phyloP scores from a whole-genome alignment of 2,329 filamentous ascomycete genomes.

The Xylariaceae sp. region DNA sequence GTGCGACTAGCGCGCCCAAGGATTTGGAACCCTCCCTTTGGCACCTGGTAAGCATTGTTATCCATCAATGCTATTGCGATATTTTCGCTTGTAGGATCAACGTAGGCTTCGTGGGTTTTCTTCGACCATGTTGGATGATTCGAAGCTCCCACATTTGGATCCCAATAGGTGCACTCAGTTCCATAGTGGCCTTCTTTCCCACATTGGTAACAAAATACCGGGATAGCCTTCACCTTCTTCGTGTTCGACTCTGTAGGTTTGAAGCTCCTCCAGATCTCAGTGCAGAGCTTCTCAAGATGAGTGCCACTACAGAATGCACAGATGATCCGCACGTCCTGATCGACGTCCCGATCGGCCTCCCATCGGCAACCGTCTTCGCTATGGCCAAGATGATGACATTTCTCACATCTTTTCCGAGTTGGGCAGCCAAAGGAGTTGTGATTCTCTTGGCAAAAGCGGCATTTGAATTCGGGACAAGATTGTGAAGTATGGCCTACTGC shows the following conservation, averaged over 20 bases:
- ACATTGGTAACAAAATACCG: slow-evolving; percentile 52
- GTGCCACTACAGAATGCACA: slow-evolving; percentile 58
- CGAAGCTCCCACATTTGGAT: slow-evolving; percentile 17
- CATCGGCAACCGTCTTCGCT: slow-evolving; percentile 46
- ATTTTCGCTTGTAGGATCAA: slow-evolving; percentile 41
- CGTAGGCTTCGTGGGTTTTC: slow-evolving; percentile 44
- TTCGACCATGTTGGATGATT: slow-evolving; percentile 49
- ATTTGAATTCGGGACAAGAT: slow-evolving; percentile 43
- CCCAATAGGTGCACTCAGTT: slow-evolving; percentile 45
- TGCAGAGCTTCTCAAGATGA: slow-evolving; percentile 57
- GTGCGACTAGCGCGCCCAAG: slow-evolving; percentile 26
- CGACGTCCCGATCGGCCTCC: slow-evolving; percentile 47
- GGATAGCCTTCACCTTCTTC: slow-evolving; percentile 46
- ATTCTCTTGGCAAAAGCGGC: slow-evolving; percentile 43
- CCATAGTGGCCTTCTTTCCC: slow-evolving; percentile 52
- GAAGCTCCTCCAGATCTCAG: slow-evolving; percentile 56
- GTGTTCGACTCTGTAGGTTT: slow-evolving; percentile 36
- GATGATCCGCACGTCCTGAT: slow-evolving; percentile 42
- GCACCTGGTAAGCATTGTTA: slow-evolving; percentile 9
- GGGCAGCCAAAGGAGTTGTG: slow-evolving; percentile 51
- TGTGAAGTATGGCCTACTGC: slow-evolving; percentile 41
- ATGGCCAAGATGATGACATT: slow-evolving; percentile 62
- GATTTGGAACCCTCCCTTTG: slow-evolving; percentile 24
- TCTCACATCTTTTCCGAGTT: slow-evolving; percentile 45
- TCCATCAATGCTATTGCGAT: slow-evolving; percentile 34